Evolutionary conservation across 805 yeast species (phyloP), one percentile per base, ranked within the genome.

Genomic region (Metschnikowia colocasiae): DNA sequence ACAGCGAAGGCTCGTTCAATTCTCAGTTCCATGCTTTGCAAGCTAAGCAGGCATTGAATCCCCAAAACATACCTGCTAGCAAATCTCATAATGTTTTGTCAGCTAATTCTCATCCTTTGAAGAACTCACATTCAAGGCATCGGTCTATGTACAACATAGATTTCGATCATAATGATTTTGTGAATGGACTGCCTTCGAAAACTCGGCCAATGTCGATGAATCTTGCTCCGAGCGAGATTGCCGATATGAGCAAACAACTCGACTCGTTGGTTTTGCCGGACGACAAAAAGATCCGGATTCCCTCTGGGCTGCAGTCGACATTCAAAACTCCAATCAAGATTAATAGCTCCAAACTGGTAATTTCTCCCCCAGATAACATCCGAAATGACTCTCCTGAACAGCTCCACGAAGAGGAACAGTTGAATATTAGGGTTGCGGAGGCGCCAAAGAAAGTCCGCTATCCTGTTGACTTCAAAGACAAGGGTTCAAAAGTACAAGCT

Each of bases 381-480:
- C 34, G 29, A 30, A 20, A 19, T 8, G 26, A 27, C 12, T 7
- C 20, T 3, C n/a, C 25, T 10, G 10, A 39, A 12, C 13, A 19
- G 20, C 16, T 19, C 10, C 20, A 18, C 13, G 18, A 13, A 31
- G 43, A 40, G 29, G 51, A 50, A 31, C 29, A 15, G 7, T 31
- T 44, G 19, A 39, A 59, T n/a, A 62, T 69, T 10, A 54, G 52
- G 13, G 63, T 72, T 9, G 67, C 63, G 3, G 74, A 69, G 41
- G 75, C 76, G 1, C 77, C 77, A 2, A 47, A 48, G 13, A 61
- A 54, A 39, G 66, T 73, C 4, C 47, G 57, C 16, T 73, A 73
- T 55, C 68, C 63, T 1, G 70, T 73, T 20, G 77, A 73, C 49
- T 73, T 73, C 59, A 68, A 64, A 40, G 43, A 40, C 6, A 22